Conservation (phyloP, 1,284 basidiomycete species). For the Apiotrichum montevideense region DNA sequence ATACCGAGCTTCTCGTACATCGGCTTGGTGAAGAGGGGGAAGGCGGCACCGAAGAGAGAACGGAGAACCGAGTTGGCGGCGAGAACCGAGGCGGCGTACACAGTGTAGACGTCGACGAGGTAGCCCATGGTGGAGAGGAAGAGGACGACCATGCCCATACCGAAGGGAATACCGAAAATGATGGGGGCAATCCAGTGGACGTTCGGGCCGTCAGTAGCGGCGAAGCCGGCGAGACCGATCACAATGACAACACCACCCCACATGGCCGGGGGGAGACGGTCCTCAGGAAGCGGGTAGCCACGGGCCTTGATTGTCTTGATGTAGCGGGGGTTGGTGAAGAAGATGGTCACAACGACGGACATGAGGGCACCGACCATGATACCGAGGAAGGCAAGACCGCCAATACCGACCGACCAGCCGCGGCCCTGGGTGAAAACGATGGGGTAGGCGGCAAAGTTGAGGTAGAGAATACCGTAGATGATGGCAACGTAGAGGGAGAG, state of each 20-base stretch:
- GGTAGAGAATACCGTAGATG: slow-evolving; percentile 47
- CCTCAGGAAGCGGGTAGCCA: slow-evolving; percentile 55
- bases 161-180: slow-evolving; percentile 58
- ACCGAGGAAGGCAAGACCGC: slow-evolving; percentile 62
- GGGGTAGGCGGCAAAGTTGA: slow-evolving; percentile 47
- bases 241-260: slow-evolving; percentile 40
- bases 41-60: slow-evolving; percentile 59
- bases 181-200: slow-evolving; percentile 54
- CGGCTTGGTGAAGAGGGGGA: slow-evolving; percentile 54
- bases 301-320: slow-evolving; percentile 53
- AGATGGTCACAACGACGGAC: slow-evolving; percentile 54
- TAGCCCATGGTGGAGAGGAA: slow-evolving; percentile 58
- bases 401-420: slow-evolving; percentile 57
- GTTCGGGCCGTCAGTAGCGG: slow-evolving; percentile 40
- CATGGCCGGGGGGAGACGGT: slow-evolving; percentile 54
- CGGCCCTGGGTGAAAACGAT: slow-evolving; percentile 60
- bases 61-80: slow-evolving; percentile 66
- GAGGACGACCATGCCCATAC: slow-evolving; percentile 58
- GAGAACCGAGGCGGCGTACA: slow-evolving; percentile 55
- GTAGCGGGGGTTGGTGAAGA: slow-evolving; percentile 54
- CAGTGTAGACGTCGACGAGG: slow-evolving; percentile 58
- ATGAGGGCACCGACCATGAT: slow-evolving; percentile 58
- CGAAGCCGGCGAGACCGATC: slow-evolving; percentile 46
- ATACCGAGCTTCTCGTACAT: slow-evolving; percentile 55
- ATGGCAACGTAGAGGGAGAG: slow-evolving; percentile 55